phyloP scores from a whole-genome alignment of 805 yeast genomes.

The Saccharomycopsis sp. region DNA sequence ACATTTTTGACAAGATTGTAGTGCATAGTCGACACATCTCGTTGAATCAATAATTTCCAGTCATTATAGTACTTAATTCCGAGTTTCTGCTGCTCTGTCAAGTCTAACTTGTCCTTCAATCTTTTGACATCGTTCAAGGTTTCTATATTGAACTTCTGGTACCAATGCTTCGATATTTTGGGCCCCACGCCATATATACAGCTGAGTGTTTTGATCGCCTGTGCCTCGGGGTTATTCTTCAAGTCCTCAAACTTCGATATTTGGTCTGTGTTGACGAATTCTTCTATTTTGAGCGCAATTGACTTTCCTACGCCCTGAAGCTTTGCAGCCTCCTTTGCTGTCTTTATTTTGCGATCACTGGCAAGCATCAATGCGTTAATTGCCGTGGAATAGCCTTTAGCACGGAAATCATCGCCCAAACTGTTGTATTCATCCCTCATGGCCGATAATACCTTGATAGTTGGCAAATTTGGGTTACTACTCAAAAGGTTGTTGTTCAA shows the following conservation, averaged over 20 bases:
- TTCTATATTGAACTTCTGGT: constrained; percentile 30
- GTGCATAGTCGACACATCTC: constrained; percentile 40
- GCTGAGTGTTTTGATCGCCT: constrained; percentile 30
- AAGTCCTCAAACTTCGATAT: constrained; percentile 23
- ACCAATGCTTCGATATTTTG: constrained; percentile 34
- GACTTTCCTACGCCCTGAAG: constrained; percentile 37
- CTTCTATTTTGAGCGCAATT: constrained; percentile 40
- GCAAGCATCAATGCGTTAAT: constrained; percentile 31
- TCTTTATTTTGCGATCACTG: constrained; percentile 27
- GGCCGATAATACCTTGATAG: constrained; percentile 10
- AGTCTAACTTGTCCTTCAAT: constrained; percentile 22
- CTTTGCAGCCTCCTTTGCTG: constrained; percentile 33
- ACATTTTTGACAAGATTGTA: constrained; percentile 27
- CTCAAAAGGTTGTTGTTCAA: neutral
- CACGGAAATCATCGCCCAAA: constrained; percentile 34
- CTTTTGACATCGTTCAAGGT: constrained; percentile 34
- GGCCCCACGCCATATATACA: constrained; percentile 47
- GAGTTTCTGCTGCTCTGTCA: constrained; percentile 27
- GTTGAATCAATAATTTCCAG: constrained; percentile 38
- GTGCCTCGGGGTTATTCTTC: constrained; percentile 25
- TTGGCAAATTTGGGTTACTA: constrained; percentile 16
- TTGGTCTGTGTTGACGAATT: constrained; percentile 35
- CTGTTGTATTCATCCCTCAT: constrained; percentile 24
- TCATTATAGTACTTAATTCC: constrained; percentile 45
- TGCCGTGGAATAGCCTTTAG: constrained; percentile 39